phyloP scores from a whole-genome alignment of 768 basidiomycete species.

The Gymnopilus junonius region DNA sequence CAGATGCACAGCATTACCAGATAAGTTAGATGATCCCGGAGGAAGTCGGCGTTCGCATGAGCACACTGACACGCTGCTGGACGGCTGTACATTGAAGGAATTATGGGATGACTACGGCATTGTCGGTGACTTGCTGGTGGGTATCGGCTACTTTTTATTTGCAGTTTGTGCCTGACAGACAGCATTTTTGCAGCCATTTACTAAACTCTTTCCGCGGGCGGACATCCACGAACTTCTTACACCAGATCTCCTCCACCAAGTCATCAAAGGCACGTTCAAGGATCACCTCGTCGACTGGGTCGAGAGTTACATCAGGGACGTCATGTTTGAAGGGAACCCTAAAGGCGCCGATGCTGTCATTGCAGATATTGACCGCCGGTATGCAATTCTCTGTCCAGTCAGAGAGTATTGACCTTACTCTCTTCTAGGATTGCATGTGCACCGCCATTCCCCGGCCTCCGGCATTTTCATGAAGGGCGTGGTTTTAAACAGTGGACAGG shows the following conservation, averaged over 20 bases:
- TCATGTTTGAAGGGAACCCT: constrained; percentile 14
- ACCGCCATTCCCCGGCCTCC: constrained; percentile 25
- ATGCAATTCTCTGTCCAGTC: not conserved
- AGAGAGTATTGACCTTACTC: not conserved
- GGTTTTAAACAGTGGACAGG: constrained; percentile 41
- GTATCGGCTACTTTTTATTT: not conserved
- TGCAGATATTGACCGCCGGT: constrained; percentile 40
- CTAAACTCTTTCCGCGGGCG: constrained; percentile 32
- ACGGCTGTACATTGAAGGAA: constrained; percentile 17
- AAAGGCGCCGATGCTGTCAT: constrained; percentile 26
- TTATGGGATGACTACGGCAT: constrained; percentile 41
- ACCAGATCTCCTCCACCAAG: constrained; percentile 39
- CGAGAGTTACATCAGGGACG: constrained; percentile 27
- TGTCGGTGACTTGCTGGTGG: constrained; percentile 15
- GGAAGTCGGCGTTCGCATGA: constrained; percentile 19
- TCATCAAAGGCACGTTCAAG: constrained; percentile 36
- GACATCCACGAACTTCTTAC: constrained; percentile 37
- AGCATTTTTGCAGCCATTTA: constrained; percentile 32
- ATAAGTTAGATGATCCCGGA: constrained; percentile 16
- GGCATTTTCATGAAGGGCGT: constrained; percentile 30
- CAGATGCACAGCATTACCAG: constrained; percentile 14
- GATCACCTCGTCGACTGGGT: constrained; percentile 46
- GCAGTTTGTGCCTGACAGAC: not conserved
- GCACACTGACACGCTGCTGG: constrained; percentile 25
- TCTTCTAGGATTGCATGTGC: constrained; percentile 22